Evolutionary conservation across 768 basidiomycete species (phyloP).

Genomic region (Epithele typhae): DNA sequence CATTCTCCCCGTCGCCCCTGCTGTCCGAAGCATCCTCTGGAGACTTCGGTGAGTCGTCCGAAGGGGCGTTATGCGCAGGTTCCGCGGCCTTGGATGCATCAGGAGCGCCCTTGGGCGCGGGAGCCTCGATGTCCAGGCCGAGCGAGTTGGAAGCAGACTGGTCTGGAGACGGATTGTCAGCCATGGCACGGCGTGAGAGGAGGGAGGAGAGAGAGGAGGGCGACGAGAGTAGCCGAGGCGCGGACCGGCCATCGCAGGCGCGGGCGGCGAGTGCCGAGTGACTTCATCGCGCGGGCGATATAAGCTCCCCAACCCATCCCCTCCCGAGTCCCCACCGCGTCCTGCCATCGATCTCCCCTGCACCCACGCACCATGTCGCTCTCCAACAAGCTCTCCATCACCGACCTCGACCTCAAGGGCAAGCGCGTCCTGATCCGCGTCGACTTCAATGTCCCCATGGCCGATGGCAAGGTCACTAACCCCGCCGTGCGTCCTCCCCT

Average conservation of each 20-base stretch:
- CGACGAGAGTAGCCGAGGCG: constrained; percentile 11
- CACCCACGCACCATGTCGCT: constrained; percentile 67
- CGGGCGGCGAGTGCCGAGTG: constrained; percentile 18
- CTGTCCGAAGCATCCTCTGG: constrained; percentile 13
- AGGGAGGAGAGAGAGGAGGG: constrained; percentile 6
- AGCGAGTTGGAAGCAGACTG: constrained; percentile 54
- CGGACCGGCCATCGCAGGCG: not conserved
- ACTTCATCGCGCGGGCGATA: constrained; percentile 15
- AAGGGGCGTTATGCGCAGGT: not conserved
- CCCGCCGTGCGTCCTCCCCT: constrained; percentile 80
- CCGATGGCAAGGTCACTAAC: constrained; percentile 91
- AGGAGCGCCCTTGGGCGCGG: constrained; percentile 32
- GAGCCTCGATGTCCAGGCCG: constrained; percentile 63
- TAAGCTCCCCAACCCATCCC: constrained; percentile 1
- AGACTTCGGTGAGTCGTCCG: constrained; percentile 3
- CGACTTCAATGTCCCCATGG: constrained; percentile 94
- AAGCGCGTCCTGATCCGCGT: constrained; percentile 93
- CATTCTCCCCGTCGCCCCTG: not conserved
- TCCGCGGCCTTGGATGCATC: constrained; percentile 4
- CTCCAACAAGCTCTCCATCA: constrained; percentile 90
- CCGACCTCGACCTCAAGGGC: constrained; percentile 81
- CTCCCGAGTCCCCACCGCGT: not conserved
- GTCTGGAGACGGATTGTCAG: constrained; percentile 33
- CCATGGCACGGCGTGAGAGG: constrained; percentile 15
- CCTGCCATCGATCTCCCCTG: constrained; percentile 14